Percentiles rank a stretch among this genome's conserved stretches.
Evolutionary conservation across 2,329 filamentous ascomycete species (phyloP).

Genomic region (Orbilia quercus): DNA sequence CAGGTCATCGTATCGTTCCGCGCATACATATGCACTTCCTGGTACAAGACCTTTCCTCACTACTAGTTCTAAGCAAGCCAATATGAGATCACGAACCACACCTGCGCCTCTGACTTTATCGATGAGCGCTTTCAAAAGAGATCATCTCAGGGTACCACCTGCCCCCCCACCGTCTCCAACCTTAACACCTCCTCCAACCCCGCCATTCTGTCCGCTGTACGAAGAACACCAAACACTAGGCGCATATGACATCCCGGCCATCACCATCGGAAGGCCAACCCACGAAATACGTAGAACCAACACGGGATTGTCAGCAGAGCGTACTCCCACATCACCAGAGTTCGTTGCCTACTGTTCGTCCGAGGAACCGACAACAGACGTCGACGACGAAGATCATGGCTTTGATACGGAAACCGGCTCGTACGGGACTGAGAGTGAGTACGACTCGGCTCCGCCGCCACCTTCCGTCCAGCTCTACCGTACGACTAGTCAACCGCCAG

Average conservation of each 20-base stretch:
- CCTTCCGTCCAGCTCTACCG: slow-evolving; percentile 41
- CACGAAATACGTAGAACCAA: background rate
- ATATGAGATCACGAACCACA: slow-evolving; percentile 37
- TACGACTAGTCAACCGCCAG: slow-evolving; percentile 41
- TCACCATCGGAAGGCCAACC: slow-evolving; percentile 14
- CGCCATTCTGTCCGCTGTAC: slow-evolving; percentile 49
- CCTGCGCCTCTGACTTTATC: slow-evolving; percentile 40
- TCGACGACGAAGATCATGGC: slow-evolving; percentile 24
- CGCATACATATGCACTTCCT: slow-evolving; percentile 15
- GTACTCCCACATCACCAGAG: slow-evolving; percentile 12
- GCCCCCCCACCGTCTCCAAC: slow-evolving; percentile 50
- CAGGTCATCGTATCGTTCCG: slow-evolving; percentile 17
- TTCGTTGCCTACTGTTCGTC: slow-evolving; percentile 34
- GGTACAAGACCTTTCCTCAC: slow-evolving; percentile 35
- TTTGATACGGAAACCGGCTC: slow-evolving; percentile 23
- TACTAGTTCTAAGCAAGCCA: slow-evolving; percentile 39
- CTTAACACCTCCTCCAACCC: slow-evolving; percentile 40
- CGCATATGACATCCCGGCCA: slow-evolving; percentile 37
- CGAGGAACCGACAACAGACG: slow-evolving; percentile 19
- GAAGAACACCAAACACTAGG: slow-evolving; percentile 51
- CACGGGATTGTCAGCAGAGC: background rate
- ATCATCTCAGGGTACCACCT: slow-evolving; percentile 33
- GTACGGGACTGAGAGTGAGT: slow-evolving; percentile 13
- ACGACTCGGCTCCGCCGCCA: slow-evolving; percentile 30
- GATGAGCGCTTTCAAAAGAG: slow-evolving; percentile 51